These are phyloP conservation scores for Ajuga reptans DNA, from an alignment of 305 asterid species.

Conservation along the genomic window DNA sequence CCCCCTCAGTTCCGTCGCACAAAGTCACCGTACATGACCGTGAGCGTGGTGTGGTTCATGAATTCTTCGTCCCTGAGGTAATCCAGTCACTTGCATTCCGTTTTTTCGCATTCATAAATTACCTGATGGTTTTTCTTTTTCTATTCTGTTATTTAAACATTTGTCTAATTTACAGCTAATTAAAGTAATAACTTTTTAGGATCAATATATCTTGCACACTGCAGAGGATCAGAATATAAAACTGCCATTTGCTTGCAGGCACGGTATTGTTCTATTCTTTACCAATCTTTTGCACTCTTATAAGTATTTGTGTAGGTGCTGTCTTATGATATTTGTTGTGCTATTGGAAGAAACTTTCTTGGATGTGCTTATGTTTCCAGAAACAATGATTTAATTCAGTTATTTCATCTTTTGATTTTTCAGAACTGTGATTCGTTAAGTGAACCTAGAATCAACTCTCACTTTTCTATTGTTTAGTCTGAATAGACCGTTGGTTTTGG, in stretches of 20 bases:
- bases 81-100: not conserved
- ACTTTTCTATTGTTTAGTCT: too few species aligned
- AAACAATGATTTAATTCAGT: not conserved
- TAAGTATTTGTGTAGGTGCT: not conserved
- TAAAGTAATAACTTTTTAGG: constrained; percentile 41
- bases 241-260: constrained; percentile 97
- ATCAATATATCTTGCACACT: constrained; percentile 88
- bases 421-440: too few species aligned
- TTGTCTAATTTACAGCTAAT: constrained; percentile 9
- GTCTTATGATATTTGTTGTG: not conserved
- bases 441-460: too few species aligned
- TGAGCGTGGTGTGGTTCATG: constrained; percentile 61
- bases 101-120: not conserved
- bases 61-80: constrained; percentile 86
- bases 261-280: constrained; percentile 53
- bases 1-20: constrained; percentile 52
- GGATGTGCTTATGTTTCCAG: not conserved
- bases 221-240: constrained; percentile 81
- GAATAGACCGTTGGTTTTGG: too few species aligned
- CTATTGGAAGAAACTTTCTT: not conserved
- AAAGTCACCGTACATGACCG: constrained; percentile 89
- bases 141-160: not conserved
- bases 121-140: not conserved
- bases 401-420: not conserved
- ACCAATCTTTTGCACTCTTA: not conserved